Percentiles rank a stretch among this genome's conserved stretches.
Evolutionary conservation across 2,329 filamentous ascomycete genomes (phyloP).

Genomic region (Dactylella cylindrospora): DNA sequence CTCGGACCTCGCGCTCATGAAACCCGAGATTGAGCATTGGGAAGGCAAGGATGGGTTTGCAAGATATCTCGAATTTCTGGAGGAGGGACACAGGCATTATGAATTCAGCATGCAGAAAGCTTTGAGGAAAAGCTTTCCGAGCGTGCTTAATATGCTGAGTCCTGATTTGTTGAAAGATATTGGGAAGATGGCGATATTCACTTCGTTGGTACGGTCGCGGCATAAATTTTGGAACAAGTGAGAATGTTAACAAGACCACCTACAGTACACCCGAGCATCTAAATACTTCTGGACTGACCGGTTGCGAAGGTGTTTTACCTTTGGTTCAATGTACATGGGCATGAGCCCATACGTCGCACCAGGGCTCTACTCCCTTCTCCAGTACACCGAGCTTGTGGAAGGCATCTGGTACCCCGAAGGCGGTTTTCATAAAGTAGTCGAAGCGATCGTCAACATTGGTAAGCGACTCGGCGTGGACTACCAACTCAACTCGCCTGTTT

Average conservation of each 20-base stretch:
- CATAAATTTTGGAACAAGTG: neutral
- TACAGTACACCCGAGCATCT: conserved; percentile 61
- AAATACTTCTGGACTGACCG: conserved; percentile 71
- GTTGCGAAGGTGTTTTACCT: conserved; percentile 70
- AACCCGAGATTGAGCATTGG: conserved; percentile 69
- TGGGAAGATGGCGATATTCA: conserved; percentile 54
- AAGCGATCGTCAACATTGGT: conserved; percentile 65
- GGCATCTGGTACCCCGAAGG: conserved; percentile 75
- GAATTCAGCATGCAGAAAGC: conserved; percentile 68
- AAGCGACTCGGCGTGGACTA: conserved; percentile 65
- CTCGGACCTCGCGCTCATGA: conserved; percentile 71
- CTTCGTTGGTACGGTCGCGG: conserved; percentile 70
- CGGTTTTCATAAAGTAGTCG: conserved; percentile 68
- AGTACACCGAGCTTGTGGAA: conserved; percentile 74
- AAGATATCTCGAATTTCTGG: conserved; percentile 67
- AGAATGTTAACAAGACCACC: neutral
- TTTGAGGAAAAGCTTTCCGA: conserved; percentile 67
- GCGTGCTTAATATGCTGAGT: conserved; percentile 60
- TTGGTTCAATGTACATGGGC: conserved; percentile 80
- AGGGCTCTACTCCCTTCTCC: conserved; percentile 70
- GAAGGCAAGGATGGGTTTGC: conserved; percentile 71
- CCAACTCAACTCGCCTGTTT: conserved; percentile 62
- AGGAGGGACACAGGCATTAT: conserved; percentile 70
- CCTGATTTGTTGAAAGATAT: conserved; percentile 63
- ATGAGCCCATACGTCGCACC: conserved; percentile 77